A percentile compares a stretch with the other conserved stretches of the same genome.
Conservation (phyloP, 1,284 basidiomycete genomes). For the Moniliella sp. region DNA sequence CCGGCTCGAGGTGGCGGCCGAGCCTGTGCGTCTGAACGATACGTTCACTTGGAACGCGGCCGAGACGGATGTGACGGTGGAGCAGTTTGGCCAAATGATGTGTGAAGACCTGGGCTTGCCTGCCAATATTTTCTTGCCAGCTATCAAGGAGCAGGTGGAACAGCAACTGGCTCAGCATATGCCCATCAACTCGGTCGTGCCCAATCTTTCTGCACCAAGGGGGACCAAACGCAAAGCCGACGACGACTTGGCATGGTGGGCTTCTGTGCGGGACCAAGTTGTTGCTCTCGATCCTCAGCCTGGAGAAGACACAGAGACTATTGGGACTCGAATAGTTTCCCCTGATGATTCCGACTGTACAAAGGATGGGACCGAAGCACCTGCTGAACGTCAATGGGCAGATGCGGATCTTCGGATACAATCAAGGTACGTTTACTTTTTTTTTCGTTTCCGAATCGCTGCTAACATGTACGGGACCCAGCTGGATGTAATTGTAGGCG, state of each 20-base stretch:
- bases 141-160: conserved; percentile 63
- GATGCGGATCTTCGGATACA: conserved; percentile 1
- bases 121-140: conserved; percentile 44
- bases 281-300: too few relatives aligned
- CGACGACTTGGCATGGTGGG: conserved; percentile 6
- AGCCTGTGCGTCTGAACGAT: conserved; percentile 71
- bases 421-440: neutral
- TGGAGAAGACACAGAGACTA: conserved; percentile 1
- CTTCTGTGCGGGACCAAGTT: conserved; percentile 3
- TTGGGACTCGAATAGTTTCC: neutral
- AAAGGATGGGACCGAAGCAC: neutral
- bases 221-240: conserved; percentile 1
- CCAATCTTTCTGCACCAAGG: conserved; percentile 1
- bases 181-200: conserved; percentile 15
- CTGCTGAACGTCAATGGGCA: neutral
- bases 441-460: neutral
- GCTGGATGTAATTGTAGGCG: conserved; percentile 82
- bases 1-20: conserved; percentile 75
- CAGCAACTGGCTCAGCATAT: conserved; percentile 59
- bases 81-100: conserved; percentile 66
- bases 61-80: conserved; percentile 72
- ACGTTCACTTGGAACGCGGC: conserved; percentile 84
- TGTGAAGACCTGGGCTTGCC: conserved; percentile 76
- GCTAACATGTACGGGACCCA: conserved; percentile 27
- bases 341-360: too few relatives aligned